These are phyloP conservation scores for Boletus mariae DNA, from an alignment of 1,284 basidiomycete genomes.

Conservation along the genomic window DNA sequence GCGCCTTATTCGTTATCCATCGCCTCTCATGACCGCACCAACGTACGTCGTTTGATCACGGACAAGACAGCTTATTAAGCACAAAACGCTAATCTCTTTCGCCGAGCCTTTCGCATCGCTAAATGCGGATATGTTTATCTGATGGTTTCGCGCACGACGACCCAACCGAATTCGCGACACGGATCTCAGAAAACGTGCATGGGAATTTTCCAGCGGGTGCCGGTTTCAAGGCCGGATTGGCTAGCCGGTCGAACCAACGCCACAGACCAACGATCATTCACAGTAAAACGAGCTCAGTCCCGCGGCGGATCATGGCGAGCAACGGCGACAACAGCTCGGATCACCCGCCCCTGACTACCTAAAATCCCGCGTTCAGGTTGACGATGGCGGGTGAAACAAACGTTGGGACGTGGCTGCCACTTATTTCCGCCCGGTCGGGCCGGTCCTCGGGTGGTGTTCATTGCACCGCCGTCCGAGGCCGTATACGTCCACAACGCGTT, in stretches of 20 bases:
- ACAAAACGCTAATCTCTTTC: constrained; percentile 6
- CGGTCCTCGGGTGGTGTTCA: not conserved
- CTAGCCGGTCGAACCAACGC: too few relatives aligned
- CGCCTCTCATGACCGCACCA: too few relatives aligned
- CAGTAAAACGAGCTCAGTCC: constrained; percentile 10
- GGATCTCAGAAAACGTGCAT: not conserved
- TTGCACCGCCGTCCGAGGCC: not conserved
- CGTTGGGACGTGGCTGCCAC: not conserved
- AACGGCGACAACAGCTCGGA: not conserved
- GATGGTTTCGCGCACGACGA: constrained; percentile 7
- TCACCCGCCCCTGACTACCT: not conserved
- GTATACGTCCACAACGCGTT: too few relatives aligned
- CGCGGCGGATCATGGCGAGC: not conserved
- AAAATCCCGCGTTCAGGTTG: not conserved
- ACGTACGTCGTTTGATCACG: too few relatives aligned
- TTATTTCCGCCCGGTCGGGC: too few relatives aligned
- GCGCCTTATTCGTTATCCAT: not conserved
- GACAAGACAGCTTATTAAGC: not conserved
- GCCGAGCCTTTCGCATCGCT: constrained; percentile 3
- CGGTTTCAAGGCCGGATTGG: not conserved
- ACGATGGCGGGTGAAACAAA: not conserved
- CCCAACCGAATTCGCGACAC: not conserved
- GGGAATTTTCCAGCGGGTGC: not conserved
- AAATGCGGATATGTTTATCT: constrained; percentile 10
- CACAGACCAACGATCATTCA: not conserved